These are phyloP conservation scores for Amanita rubescens DNA, from an alignment of 768 basidiomycete species.

Conservation along the genomic window DNA sequence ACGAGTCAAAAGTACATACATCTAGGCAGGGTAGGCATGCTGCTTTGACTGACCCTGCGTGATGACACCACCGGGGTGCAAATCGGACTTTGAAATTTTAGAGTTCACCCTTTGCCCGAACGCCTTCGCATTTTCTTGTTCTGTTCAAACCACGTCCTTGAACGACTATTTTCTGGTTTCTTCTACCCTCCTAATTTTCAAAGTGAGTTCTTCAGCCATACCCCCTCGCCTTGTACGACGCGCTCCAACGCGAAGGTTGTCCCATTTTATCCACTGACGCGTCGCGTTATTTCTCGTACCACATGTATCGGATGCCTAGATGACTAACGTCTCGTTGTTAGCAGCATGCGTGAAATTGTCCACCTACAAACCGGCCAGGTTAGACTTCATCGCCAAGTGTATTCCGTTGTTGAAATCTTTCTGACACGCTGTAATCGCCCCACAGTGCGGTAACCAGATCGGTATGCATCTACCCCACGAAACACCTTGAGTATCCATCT, in stretches of 20 bases:
- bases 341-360: constrained; percentile 98
- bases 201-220: constrained; percentile 28
- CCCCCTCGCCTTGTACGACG: neutral
- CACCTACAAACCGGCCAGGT: constrained; percentile 99
- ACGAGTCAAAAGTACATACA: neutral
- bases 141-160: constrained; percentile 37
- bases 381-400: constrained; percentile 22
- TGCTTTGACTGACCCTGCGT: too few species aligned
- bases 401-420: constrained; percentile 20
- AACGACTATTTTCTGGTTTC: constrained; percentile 30
- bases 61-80: constrained; percentile 21
- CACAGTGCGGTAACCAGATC: constrained; percentile 97
- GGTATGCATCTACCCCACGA: constrained; percentile 43
- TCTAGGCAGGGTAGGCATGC: too few species aligned
- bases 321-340: constrained; percentile 25
- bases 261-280: constrained; percentile 14
- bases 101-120: constrained; percentile 32
- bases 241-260: constrained; percentile 8
- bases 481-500: constrained; percentile 9
- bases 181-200: constrained; percentile 27
- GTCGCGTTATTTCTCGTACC: constrained; percentile 41
- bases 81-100: constrained; percentile 40
- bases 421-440: constrained; percentile 12
- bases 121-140: constrained; percentile 34
- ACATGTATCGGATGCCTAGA: constrained; percentile 20